Conservation (phyloP, 2,329 filamentous ascomycete genomes). For the Penicillium aurantiogriseum region DNA sequence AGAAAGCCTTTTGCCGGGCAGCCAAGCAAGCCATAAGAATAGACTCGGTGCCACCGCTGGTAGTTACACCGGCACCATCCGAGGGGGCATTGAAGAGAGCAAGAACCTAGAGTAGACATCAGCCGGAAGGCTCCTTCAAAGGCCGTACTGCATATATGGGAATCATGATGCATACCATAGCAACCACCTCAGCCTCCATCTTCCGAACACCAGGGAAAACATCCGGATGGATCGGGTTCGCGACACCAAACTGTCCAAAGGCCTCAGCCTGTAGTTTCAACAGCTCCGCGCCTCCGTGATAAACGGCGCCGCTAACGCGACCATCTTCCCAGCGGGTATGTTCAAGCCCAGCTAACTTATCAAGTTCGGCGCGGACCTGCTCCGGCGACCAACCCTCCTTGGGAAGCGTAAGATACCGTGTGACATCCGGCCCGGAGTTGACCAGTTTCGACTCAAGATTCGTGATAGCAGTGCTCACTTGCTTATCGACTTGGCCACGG, state of each 20-base stretch:
- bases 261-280: conserved; percentile 85
- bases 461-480: conserved; percentile 74
- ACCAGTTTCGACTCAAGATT: conserved; percentile 85
- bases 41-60: conserved; percentile 90
- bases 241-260: conserved; percentile 89
- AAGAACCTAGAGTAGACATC: conserved; percentile 52
- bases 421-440: conserved; percentile 66
- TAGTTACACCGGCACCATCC: conserved; percentile 83
- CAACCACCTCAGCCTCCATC: conserved; percentile 98
- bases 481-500: conserved; percentile 77
- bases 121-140: not conserved
- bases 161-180: conserved; percentile 66
- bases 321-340: conserved; percentile 98
- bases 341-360: conserved; percentile 76
- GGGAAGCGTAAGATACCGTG: conserved; percentile 72
- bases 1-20: conserved; percentile 82
- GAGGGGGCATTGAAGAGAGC: conserved; percentile 84
- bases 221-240: conserved; percentile 96
- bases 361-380: conserved; percentile 74
- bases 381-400: conserved; percentile 81
- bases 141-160: not conserved
- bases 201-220: conserved; percentile 97
- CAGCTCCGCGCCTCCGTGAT: conserved; percentile 84
- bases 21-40: conserved; percentile 94
- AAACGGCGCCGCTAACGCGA: conserved; percentile 89